Conservation (phyloP, 2,329 filamentous ascomycete genomes). For the Aspergillus niger region DNA sequence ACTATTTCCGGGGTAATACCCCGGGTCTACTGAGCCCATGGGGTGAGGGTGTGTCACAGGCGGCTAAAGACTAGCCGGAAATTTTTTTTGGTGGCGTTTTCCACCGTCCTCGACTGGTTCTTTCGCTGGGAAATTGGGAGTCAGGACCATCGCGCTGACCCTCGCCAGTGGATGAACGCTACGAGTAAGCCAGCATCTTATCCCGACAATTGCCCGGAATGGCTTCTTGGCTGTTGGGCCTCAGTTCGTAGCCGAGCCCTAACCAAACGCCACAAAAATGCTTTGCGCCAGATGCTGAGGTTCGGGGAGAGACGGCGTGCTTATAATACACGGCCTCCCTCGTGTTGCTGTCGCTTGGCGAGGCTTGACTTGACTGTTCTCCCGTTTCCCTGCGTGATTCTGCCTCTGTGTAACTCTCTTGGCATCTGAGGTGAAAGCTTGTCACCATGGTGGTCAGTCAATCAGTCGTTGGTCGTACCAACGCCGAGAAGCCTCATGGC, state of each 20-base stretch:
- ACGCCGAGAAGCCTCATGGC: conserved; percentile 43
- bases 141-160: background rate
- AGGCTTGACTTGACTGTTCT: background rate
- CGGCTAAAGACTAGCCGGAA: conserved; percentile 2
- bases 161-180: background rate
- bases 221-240: background rate
- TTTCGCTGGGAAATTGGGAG: background rate
- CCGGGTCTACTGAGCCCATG: conserved; percentile 1
- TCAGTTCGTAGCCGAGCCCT: background rate
- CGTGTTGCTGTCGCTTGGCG: background rate
- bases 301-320: background rate
- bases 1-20: conserved; percentile 4
- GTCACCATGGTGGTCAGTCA: conserved; percentile 33
- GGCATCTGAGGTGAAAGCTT: background rate
- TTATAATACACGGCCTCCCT: background rate
- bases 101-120: background rate
- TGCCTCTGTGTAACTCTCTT: background rate
- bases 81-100: conserved; percentile 6
- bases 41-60: background rate
- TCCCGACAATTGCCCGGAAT: background rate
- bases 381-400: background rate
- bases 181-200: background rate
- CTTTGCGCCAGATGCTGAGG: background rate
- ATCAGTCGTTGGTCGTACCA: conserved; percentile 42
- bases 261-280: background rate